Evolutionary conservation across 768 basidiomycete species (phyloP), one percentile per base, ranked within the genome.

Genomic region (Mycena metata): DNA sequence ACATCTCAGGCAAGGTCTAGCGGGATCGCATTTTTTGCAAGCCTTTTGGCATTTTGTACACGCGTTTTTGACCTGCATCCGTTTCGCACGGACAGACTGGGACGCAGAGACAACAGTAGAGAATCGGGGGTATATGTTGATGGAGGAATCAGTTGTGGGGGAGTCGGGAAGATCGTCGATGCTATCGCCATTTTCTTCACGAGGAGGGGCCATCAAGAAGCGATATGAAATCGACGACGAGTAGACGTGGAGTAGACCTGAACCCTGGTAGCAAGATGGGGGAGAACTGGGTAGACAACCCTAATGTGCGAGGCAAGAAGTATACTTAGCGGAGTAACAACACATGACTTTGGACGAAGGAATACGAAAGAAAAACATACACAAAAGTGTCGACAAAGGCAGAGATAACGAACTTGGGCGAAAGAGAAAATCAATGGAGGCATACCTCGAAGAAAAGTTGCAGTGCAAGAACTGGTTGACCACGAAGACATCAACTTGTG

Each of bases 11-110:
- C 96, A 98, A 68, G 96, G 96, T 70, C 96, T 88, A 73, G 92
- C 94, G 74, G 94, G 93, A 80, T 95, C 94, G 49, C 63, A 95
- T 78, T 95, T 94, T 84, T 95, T 95, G 85, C 93, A 95, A 3
- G 94, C 92, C 77, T 93, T 94, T 79, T 95, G 94, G 76, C 94
- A 95, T 72, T 93, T 93, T 36, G 93, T 95, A 79, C 94, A 95
- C 59, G 94, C 94, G 71, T 94, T 95, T 86, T 95, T 95, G 83
- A 95, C 94, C 75, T 95, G 94, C 60, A 91, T 85, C 71, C 94
- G 92, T 80, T 95, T 95, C 43, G 47, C 36, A 19, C 51, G 67
- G 35, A 47, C 47, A 36, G 46, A 12, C 26, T 51, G 55, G 30
- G 30, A 30, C 6, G 47, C 59, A 49, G 51, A 69, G 49, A 57